phyloP scores from a whole-genome alignment of 257 asterid species.

The Nicotiana noctiflora region DNA sequence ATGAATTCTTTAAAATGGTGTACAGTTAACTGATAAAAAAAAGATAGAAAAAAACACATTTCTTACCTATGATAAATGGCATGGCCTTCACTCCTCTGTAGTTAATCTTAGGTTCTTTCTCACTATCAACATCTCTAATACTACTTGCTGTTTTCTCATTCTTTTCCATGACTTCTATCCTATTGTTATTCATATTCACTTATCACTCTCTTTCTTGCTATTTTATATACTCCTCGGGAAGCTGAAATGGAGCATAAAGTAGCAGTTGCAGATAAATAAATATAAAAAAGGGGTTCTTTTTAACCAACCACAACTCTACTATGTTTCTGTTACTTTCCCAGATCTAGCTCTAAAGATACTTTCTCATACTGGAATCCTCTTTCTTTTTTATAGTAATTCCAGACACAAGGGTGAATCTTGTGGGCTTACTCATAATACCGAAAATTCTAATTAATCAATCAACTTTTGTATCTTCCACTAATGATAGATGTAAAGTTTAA shows the following conservation, averaged over 20 bases:
- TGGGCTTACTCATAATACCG: neutral
- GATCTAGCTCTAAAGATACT: too few species aligned
- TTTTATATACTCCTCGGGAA: neutral
- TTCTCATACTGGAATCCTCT: neutral
- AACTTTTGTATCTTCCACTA: neutral
- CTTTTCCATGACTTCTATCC: neutral
- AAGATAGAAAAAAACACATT: neutral
- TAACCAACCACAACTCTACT: neutral
- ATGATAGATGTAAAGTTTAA: neutral
- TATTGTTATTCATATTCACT: neutral
- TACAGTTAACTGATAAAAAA: neutral
- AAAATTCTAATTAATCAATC: neutral
- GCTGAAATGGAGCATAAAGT: neutral
- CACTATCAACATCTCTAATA: neutral
- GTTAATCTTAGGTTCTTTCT: conserved; percentile 30
- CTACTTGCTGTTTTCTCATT: neutral
- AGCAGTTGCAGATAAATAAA: neutral
- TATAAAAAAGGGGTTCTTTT: neutral
- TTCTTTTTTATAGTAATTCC: neutral
- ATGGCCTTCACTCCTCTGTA: conserved; percentile 76
- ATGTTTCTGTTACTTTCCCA: neutral
- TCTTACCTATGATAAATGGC: conserved; percentile 71
- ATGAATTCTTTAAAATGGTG: neutral
- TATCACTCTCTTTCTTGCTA: neutral
- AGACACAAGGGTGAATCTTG: neutral